Evolutionary conservation across 2,329 filamentous ascomycete genomes (phyloP), one percentile per base, ranked within the genome.

Genomic region (Paecilomyces dactylethromorphus): DNA sequence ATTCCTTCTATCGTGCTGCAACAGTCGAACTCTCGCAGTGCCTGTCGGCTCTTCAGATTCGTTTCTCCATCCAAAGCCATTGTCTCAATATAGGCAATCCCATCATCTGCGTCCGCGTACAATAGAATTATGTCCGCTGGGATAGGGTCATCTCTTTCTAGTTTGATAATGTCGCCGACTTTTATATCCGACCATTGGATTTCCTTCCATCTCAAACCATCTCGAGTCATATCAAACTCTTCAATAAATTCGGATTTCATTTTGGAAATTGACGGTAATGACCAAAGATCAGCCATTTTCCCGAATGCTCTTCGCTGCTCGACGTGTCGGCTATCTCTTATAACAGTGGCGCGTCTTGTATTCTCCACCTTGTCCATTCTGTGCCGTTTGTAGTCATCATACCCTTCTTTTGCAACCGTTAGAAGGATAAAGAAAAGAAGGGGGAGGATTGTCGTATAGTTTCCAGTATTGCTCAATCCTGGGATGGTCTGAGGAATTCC

Each of bases 341-440:
- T 45, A 18, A 45, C 39, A 45, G 39, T n/a, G 15, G 39, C n/a
- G 18, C 39, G 21, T 18, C 39, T 45, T n/a, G 39, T 45, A 68
- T 96, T 96, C 72, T 96, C 91, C 2, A 84, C 80, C 69, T 90
- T 89, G 70, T 95, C 91, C 59, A 94, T 79, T 58, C 83, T 80
- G 69, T 93, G 92, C 59, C 91, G 81, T 53, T 90, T 81, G 64
- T 89, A 85, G 72, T 96, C 91, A 69, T 95, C 91, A 64, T 87
- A 92, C 0, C 91, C 91, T 76, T 96, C 91, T 70, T 94, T 94
- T 11, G 82, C 84, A 79, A 96, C 92, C 56, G 89, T 92, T 61
- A 96, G 81, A 12, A 82, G 81, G 55, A 95, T 87, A 69, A 96
- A 95, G 58, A 90, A 83, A 51, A 87, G 74, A 24, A 96, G 74